Evolutionary conservation across 352 stramenopile genomes (phyloP).

Genomic region (Pythium brassicae): DNA sequence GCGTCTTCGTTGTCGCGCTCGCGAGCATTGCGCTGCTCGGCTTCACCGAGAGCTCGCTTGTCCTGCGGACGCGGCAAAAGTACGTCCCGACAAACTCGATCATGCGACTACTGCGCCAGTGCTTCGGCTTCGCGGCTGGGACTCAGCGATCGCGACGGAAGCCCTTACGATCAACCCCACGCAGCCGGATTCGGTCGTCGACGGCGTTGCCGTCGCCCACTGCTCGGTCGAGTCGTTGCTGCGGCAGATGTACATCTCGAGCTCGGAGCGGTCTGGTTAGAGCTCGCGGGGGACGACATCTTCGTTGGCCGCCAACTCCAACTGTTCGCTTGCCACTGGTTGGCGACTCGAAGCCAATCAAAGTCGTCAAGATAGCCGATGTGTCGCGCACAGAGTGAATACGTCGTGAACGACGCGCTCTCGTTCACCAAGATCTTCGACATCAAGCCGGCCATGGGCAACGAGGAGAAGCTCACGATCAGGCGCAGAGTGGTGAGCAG

Average conservation of each 20-base stretch:
- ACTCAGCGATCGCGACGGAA: conserved; percentile 27
- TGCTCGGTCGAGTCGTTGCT: conserved; percentile 33
- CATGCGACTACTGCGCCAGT: conserved; percentile 25
- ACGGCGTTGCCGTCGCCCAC: conserved; percentile 19
- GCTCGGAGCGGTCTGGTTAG: conserved; percentile 30
- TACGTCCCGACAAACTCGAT: conserved; percentile 24
- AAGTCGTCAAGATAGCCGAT: conserved; percentile 23
- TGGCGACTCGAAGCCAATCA: conserved; percentile 25
- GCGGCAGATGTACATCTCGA: conserved; percentile 33
- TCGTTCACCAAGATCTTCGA: conserved; percentile 43
- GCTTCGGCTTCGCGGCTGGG: conserved; percentile 38
- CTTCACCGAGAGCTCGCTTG: conserved; percentile 9
- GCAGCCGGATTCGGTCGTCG: conserved; percentile 14
- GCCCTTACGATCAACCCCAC: conserved; percentile 32
- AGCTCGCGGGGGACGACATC: conserved; percentile 27
- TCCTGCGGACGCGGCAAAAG: conserved; percentile 25
- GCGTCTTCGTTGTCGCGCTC: conserved; percentile 30
- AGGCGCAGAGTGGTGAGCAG: too few species aligned
- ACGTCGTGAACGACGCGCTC: conserved; percentile 32
- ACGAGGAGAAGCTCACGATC: too few species aligned
- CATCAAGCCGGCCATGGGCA: conserved; percentile 31
- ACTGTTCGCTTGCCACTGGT: too few species aligned
- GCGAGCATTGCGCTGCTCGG: conserved; percentile 14
- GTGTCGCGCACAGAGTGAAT: conserved; percentile 24
- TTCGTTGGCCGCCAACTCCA: too few species aligned